These are phyloP conservation scores for Globisporangium megalacanthum DNA, from an alignment of 352 stramenopile species.

Conservation along the genomic window DNA sequence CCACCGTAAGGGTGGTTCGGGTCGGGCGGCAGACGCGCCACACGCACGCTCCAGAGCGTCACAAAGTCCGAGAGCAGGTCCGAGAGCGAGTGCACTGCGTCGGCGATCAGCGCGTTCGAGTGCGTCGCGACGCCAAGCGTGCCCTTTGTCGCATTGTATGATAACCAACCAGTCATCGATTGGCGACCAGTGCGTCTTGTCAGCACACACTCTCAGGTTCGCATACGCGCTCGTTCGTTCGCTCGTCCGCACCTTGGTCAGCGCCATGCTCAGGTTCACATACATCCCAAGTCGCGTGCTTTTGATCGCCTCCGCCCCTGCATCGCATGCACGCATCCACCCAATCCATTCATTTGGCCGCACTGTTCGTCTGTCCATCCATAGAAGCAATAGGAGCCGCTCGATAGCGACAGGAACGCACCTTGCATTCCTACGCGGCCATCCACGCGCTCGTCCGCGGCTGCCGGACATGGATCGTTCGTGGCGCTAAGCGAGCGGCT, in stretches of 20 bases:
- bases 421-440: too few relatives aligned
- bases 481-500: too few relatives aligned
- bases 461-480: too few relatives aligned
- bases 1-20: conserved; percentile 89
- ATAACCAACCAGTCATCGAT: conserved; percentile 6
- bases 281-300: conserved; percentile 92
- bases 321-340: neutral
- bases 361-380: too few relatives aligned
- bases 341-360: too few relatives aligned
- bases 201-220: neutral
- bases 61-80: conserved; percentile 97
- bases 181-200: conserved; percentile 10
- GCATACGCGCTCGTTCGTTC: neutral
- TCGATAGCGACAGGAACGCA: too few relatives aligned
- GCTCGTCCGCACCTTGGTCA: conserved; percentile 66
- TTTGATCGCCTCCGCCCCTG: conserved; percentile 61
- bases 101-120: conserved; percentile 92
- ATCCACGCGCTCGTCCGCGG: too few relatives aligned
- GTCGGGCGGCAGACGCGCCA: conserved; percentile 92
- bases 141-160: conserved; percentile 25
- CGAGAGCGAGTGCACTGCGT: conserved; percentile 94
- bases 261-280: conserved; percentile 90
- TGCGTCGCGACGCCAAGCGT: conserved; percentile 70
- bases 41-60: conserved; percentile 91
- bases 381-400: neutral